Percentiles rank a stretch among this genome's conserved stretches.
These are phyloP conservation scores for Circinella minor DNA, from an alignment of 371 early-diverging fungal genomes.

Conservation along the genomic window DNA sequence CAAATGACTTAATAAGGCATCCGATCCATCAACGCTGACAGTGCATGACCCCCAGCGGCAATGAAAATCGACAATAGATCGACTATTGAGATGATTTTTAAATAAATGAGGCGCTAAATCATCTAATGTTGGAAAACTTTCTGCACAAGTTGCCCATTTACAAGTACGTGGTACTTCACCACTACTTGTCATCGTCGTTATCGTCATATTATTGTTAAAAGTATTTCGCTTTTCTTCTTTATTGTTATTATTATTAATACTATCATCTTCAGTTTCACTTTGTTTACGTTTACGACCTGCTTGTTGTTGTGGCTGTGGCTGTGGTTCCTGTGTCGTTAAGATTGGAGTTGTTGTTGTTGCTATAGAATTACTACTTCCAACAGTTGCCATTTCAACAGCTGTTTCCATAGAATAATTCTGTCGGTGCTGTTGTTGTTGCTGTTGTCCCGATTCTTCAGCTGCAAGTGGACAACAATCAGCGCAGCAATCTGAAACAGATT, in stretches of 20 bases:
- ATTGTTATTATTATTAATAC: background rate
- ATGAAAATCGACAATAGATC: conserved; percentile 34
- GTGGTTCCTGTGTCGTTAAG: background rate
- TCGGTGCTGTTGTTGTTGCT: background rate
- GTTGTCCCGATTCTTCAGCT: background rate
- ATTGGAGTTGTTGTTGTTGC: background rate
- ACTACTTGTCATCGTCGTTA: conserved; percentile 1
- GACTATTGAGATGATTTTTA: conserved; percentile 72
- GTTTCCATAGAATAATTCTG: background rate
- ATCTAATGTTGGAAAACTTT: conserved; percentile 71
- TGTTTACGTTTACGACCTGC: conserved; percentile 12
- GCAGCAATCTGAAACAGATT: background rate
- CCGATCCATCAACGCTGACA: conserved; percentile 54
- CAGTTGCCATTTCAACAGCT: conserved; percentile 4
- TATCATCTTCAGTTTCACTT: background rate
- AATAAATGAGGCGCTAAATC: conserved; percentile 84
- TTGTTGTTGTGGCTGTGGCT: background rate
- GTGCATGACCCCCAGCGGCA: conserved; percentile 85
- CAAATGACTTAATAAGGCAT: conserved; percentile 73
- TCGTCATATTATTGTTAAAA: background rate
- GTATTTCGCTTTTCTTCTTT: background rate
- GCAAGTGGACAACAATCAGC: conserved; percentile 9
- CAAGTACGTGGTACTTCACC: conserved; percentile 43
- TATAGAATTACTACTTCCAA: background rate
- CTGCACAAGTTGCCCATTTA: conserved; percentile 84